Conservation (phyloP, 306 rosid species). For the Vicia faba region DNA sequence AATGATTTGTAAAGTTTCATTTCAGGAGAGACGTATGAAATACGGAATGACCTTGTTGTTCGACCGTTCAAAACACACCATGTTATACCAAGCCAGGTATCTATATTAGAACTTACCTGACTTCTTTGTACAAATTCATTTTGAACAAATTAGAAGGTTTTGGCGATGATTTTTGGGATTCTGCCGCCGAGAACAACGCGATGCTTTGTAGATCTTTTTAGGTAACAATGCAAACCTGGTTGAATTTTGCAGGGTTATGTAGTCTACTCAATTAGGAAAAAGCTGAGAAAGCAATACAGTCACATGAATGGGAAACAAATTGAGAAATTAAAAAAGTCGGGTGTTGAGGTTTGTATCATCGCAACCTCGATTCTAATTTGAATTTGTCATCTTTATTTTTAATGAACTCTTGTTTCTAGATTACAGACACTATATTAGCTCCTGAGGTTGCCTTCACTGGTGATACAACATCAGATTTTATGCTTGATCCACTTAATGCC, state of each 20-base stretch:
- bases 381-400: slow-evolving; percentile 23
- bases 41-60: slow-evolving; percentile 86
- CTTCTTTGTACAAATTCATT: background rate
- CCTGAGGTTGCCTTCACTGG: slow-evolving; percentile 98
- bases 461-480: slow-evolving; percentile 84
- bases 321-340: slow-evolving; percentile 89
- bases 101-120: background rate
- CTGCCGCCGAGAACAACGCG: background rate
- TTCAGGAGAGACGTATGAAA: slow-evolving; percentile 94
- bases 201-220: background rate
- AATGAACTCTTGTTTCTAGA: slow-evolving; percentile 57
- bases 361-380: slow-evolving; percentile 22
- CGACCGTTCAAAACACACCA: slow-evolving; percentile 93
- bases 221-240: slow-evolving; percentile 13
- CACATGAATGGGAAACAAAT: slow-evolving; percentile 92
- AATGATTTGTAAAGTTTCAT: slow-evolving; percentile 38
- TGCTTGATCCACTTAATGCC: slow-evolving; percentile 90
- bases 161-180: background rate
- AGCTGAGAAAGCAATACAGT: slow-evolving; percentile 83
- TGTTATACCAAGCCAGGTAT: slow-evolving; percentile 94
- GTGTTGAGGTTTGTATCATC: slow-evolving; percentile 76
- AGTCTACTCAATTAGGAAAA: slow-evolving; percentile 85
- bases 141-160: background rate
- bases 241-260: slow-evolving; percentile 77
- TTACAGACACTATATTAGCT: slow-evolving; percentile 76